These are phyloP conservation scores for Mycena maculata DNA, from an alignment of 768 basidiomycete genomes.

Conservation along the genomic window DNA sequence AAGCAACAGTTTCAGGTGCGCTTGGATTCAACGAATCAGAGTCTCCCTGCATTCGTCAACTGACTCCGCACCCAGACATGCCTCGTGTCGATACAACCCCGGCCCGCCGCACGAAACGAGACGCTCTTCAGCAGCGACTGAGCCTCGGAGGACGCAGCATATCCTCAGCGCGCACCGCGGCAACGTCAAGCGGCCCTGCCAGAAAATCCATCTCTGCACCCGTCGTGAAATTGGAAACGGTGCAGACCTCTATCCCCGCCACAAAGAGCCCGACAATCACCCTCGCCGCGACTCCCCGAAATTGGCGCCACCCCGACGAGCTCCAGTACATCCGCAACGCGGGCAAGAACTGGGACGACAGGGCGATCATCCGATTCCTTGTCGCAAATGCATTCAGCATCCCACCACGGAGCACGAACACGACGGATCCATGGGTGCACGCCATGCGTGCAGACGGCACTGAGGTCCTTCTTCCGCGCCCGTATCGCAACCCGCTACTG, in stretches of 20 bases:
- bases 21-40: no score
- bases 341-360: constrained; percentile 33
- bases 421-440: constrained; percentile 32
- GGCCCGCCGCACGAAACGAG: constrained; percentile 4
- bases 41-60: not conserved
- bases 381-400: constrained; percentile 50
- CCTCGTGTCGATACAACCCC: constrained; percentile 10
- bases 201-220: constrained; percentile 15
- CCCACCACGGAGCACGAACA: constrained; percentile 41
- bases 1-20: not conserved
- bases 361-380: constrained; percentile 48
- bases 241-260: not conserved
- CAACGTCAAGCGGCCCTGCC: not conserved
- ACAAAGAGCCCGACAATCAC: not conserved
- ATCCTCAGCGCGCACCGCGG: not conserved
- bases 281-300: not conserved
- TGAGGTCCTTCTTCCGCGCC: constrained; percentile 45
- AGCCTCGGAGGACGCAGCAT: not conserved
- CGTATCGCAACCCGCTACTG: constrained; percentile 57
- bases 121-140: not conserved
- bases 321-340: constrained; percentile 44
- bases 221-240: constrained; percentile 8
- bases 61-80: not conserved
- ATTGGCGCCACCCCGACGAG: constrained; percentile 39
- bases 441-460: constrained; percentile 32